Conservation (phyloP, 2,329 filamentous ascomycete species). For the Colletotrichum noveboracense region DNA sequence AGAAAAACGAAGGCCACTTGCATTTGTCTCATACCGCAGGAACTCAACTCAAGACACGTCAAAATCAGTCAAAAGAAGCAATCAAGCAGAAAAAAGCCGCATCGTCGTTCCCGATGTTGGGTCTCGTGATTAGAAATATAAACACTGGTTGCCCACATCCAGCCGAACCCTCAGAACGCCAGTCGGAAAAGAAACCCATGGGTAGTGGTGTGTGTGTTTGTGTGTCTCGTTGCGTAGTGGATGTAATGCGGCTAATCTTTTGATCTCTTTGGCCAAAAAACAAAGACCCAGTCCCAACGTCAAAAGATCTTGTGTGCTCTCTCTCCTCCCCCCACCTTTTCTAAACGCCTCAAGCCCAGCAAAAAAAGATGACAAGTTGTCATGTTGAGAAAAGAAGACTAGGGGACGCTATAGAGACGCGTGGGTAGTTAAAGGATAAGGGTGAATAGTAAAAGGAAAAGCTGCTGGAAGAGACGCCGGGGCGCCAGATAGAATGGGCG, state of each 20-base stretch:
- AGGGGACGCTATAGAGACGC: not conserved
- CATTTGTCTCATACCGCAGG: not conserved
- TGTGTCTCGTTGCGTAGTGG: not conserved
- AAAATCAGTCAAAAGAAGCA: not conserved
- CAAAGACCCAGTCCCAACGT: not conserved
- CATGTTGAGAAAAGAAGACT: not conserved
- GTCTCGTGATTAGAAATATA: not conserved
- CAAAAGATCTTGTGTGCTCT: not conserved
- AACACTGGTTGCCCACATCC: not conserved
- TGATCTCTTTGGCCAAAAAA: not conserved
- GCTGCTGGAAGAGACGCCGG: not conserved
- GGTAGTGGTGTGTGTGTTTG: not conserved
- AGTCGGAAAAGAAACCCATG: not conserved
- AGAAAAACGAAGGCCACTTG: not conserved
- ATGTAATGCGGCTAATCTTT: not conserved
- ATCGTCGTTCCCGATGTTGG: not conserved
- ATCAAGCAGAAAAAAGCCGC: not conserved
- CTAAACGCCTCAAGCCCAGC: not conserved
- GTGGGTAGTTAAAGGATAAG: constrained; percentile 7
- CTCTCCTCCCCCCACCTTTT: not conserved
- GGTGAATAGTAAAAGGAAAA: not conserved
- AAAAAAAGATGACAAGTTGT: not conserved
- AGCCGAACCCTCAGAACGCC: not conserved
- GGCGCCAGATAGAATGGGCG: not conserved
- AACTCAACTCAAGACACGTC: not conserved